Evolutionary conservation across 2,329 filamentous ascomycete species (phyloP).

Genomic region (Sclerotinia subarctica): DNA sequence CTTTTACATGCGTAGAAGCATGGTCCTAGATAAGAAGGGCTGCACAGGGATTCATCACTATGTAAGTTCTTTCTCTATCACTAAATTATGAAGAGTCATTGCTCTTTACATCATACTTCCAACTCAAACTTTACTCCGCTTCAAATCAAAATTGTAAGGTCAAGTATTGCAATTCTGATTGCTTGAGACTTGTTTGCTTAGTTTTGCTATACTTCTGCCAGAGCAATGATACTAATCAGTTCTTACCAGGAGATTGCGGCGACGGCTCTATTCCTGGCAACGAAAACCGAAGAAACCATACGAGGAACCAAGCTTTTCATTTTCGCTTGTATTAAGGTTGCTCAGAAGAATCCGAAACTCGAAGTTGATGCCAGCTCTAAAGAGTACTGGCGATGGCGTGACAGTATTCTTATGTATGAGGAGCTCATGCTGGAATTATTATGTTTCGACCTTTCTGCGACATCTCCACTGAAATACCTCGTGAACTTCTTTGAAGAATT

Average conservation of each 20-base stretch:
- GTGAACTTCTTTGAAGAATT: constrained; percentile 77
- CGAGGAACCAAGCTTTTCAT: constrained; percentile 94
- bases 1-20: constrained; percentile 87
- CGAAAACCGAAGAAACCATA: constrained; percentile 96
- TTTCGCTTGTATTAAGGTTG: constrained; percentile 87
- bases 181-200: not conserved
- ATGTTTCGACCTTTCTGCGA: constrained; percentile 89
- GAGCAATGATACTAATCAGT: constrained; percentile 15
- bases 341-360: constrained; percentile 88
- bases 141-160: constrained; percentile 2
- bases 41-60: constrained; percentile 78
- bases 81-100: not conserved
- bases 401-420: constrained; percentile 88
- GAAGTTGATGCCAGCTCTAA: constrained; percentile 95
- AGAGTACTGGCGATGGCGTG: constrained; percentile 97
- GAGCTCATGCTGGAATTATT: constrained; percentile 87
- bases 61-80: constrained; percentile 49
- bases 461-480: constrained; percentile 81
- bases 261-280: constrained; percentile 87
- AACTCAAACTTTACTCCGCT: constrained; percentile 23
- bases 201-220: not conserved
- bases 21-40: constrained; percentile 65
- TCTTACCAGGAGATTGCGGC: constrained; percentile 70
- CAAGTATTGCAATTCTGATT: not conserved
- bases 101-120: not conserved